These are phyloP conservation scores for Sindora glabra DNA, from an alignment of 306 rosid species.

Conservation along the genomic window DNA sequence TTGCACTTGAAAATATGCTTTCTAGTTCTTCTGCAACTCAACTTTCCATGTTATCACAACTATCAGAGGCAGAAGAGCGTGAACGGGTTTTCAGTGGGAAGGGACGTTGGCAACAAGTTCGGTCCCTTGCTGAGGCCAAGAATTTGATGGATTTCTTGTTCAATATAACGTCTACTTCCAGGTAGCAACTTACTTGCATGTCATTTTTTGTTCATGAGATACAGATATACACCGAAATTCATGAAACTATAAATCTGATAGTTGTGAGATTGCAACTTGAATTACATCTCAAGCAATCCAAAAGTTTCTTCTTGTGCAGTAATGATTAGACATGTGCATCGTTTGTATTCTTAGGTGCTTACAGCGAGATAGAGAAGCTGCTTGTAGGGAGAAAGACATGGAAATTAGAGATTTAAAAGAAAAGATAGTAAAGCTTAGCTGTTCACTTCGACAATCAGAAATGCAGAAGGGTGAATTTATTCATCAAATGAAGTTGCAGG, in stretches of 20 bases:
- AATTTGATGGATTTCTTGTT: conserved; percentile 83
- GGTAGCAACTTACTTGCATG: conserved; percentile 34
- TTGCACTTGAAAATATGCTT: conserved; percentile 90
- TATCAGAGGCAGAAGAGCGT: conserved; percentile 94
- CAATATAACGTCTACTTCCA: conserved; percentile 79
- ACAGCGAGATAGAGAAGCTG: conserved; percentile 62
- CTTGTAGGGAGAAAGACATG: conserved; percentile 56
- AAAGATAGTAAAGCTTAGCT: conserved; percentile 54
- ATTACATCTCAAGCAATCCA: background rate
- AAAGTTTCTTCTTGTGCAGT: background rate
- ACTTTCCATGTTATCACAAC: conserved; percentile 89
- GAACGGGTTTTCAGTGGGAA: conserved; percentile 79
- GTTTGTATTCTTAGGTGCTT: conserved; percentile 34
- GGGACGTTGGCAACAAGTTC: conserved; percentile 95
- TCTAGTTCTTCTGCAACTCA: conserved; percentile 67
- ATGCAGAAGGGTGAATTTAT: conserved; percentile 56
- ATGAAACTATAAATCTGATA: too few species aligned
- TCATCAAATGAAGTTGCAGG: conserved; percentile 49
- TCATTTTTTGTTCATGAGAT: background rate
- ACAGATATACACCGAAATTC: background rate
- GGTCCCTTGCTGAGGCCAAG: conserved; percentile 86
- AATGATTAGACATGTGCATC: background rate
- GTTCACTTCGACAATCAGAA: conserved; percentile 51
- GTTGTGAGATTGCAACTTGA: too few species aligned
- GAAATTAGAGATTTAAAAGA: conserved; percentile 79